These are phyloP conservation scores for Aechmea fasciata DNA, from an alignment of 176 grass and related monocot species.

Conservation along the genomic window DNA sequence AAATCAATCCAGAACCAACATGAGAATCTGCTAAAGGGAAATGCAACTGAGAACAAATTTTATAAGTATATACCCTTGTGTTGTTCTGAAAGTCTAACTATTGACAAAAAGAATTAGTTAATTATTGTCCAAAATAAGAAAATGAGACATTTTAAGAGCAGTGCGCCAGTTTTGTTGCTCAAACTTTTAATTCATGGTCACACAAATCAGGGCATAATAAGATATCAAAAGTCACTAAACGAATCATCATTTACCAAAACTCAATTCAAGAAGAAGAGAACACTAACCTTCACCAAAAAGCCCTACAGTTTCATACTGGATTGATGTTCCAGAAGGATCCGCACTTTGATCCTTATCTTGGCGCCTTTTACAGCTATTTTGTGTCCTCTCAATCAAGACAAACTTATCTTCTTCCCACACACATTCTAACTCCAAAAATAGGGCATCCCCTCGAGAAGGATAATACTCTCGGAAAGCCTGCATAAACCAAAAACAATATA, in stretches of 20 bases:
- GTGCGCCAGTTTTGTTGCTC: not conserved
- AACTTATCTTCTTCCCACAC: slow-evolving; percentile 68
- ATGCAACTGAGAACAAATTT: too few species aligned
- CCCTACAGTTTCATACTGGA: slow-evolving; percentile 41
- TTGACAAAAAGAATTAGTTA: not conserved
- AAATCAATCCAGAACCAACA: too few species aligned
- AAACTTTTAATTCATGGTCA: too few species aligned
- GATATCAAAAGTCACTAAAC: not conserved
- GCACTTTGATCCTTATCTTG: slow-evolving; percentile 22
- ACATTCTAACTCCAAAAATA: slow-evolving; percentile 30
- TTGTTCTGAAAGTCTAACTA: not conserved
- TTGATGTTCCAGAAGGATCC: slow-evolving; percentile 12
- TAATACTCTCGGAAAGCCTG: slow-evolving; percentile 69
- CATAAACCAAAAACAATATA: not conserved
- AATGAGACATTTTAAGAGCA: not conserved
- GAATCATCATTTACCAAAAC: too few species aligned
- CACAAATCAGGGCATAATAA: not conserved
- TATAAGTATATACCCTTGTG: too few species aligned
- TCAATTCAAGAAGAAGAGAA: slow-evolving; percentile 12
- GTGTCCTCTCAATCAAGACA: slow-evolving; percentile 38
- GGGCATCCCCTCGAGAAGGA: slow-evolving; percentile 23
- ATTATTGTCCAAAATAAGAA: not conserved
- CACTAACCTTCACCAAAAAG: slow-evolving; percentile 31
- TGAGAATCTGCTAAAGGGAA: too few species aligned
- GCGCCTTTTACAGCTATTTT: slow-evolving; percentile 23